Conservation (phyloP, 2,329 filamentous ascomycete genomes). For the Colletotrichum magnum region DNA sequence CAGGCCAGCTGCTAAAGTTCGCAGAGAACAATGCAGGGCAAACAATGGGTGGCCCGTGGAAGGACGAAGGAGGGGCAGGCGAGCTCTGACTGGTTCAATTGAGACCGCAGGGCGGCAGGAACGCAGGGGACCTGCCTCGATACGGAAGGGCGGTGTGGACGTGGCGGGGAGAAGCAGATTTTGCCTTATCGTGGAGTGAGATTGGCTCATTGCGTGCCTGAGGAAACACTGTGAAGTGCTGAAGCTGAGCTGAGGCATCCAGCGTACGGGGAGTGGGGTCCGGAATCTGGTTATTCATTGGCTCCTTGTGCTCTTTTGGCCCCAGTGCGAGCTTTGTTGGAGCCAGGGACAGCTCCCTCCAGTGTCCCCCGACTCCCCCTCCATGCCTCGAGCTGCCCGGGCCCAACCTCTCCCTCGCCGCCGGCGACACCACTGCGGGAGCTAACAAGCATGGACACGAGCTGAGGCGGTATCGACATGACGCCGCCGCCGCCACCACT, state of each 20-base stretch:
- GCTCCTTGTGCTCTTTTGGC: too few species aligned
- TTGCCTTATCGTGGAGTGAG: conserved; percentile 15
- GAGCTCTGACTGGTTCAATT: conserved; percentile 19
- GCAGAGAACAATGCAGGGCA: conserved; percentile 14
- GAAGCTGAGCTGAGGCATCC: neutral
- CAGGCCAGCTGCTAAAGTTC: conserved; percentile 23
- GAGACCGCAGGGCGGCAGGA: conserved; percentile 21
- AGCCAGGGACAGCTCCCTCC: too few species aligned
- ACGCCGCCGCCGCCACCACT: neutral
- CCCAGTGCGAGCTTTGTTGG: too few species aligned
- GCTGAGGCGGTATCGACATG: too few species aligned
- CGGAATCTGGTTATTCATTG: too few species aligned
- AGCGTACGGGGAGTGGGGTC: neutral
- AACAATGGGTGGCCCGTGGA: conserved; percentile 17
- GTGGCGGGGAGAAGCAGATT: conserved; percentile 17
- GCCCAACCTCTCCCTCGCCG: too few species aligned
- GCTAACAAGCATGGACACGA: too few species aligned
- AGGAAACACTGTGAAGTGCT: neutral
- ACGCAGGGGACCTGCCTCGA: conserved; percentile 39
- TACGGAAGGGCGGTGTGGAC: conserved; percentile 38
- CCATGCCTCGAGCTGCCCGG: too few species aligned
- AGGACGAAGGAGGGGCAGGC: conserved; percentile 20
- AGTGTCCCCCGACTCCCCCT: too few species aligned
- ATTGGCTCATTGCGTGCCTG: conserved; percentile 4
- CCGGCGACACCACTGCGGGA: too few species aligned